Percentiles rank a stretch among this genome's conserved stretches.
Evolutionary conservation across 306 rosid genomes (phyloP).

Genomic region (Lathyrus sativus): DNA sequence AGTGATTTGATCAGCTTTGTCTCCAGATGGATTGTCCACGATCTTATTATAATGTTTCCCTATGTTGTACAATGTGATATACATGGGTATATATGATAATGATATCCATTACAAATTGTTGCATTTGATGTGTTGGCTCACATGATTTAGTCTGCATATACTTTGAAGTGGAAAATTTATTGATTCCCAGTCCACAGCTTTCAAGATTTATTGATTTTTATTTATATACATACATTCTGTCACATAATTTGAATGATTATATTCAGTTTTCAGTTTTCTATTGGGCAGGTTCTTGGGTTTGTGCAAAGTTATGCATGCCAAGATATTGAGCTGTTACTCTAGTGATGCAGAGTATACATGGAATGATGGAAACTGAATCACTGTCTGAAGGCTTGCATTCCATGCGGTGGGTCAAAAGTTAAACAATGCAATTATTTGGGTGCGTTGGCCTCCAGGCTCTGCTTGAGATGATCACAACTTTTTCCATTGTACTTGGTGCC

Average conservation of each 20-base stretch:
- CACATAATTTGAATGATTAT: neutral
- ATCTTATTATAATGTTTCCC: neutral
- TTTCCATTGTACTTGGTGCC: conserved; percentile 14
- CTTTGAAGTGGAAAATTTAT: neutral
- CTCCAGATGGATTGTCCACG: neutral
- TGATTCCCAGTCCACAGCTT: conserved; percentile 3
- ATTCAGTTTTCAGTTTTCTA: conserved; percentile 24
- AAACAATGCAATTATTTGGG: conserved; percentile 19
- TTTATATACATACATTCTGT: neutral
- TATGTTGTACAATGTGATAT: neutral
- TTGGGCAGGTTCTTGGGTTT: conserved; percentile 13
- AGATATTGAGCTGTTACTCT: conserved; percentile 28
- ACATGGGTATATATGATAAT: too few species aligned
- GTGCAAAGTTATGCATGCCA: conserved; percentile 21
- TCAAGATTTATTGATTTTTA: neutral
- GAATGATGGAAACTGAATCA: conserved; percentile 24
- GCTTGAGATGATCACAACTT: conserved; percentile 13
- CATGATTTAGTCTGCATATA: neutral
- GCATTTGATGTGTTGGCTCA: neutral
- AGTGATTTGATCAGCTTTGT: neutral
- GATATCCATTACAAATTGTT: neutral
- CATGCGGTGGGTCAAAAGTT: neutral
- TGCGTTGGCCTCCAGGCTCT: conserved; percentile 11
- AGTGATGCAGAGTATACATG: conserved; percentile 1
- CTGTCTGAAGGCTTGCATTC: conserved; percentile 19